Base-by-base conservation (phyloP, 257 asterid genomes). In the Perilla frutescens region DNA sequence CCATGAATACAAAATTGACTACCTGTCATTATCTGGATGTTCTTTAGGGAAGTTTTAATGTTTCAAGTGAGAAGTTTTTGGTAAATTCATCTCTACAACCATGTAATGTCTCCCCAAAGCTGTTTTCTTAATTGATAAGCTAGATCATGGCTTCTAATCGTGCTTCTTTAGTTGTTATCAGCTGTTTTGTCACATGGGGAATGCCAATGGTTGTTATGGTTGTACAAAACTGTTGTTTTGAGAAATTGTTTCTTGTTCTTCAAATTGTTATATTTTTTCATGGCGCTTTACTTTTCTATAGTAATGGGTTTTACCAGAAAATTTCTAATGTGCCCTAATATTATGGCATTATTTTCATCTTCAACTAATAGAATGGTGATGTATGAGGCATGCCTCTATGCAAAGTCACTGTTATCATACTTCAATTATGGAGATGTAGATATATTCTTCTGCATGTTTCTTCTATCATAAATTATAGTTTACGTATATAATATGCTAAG, bases 121-220 rank as follows among this genome's bases (percentile, higher is more conserved):
- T 66, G 14, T 36, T 72, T 48, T 36, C 40, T 60, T 8, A 15
- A 34, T 65, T 62, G 37, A 44, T 54, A 34, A 45, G 45, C 67
- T 66, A 47, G 75, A 49, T 55, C 9, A 49, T 76, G 44, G 31
- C 48, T 76, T 43, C 50, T 49, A 31, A 58, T 56, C 14, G 41
- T 34, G 49, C 10, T 64, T 50, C 55, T 51, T 14, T 70, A 44
- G 34, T 12, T 72, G 34, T 36, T 59, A 48, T 59, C 47, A 48
- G 44, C 62, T 43, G 34, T 53, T 62, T 36, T 72, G 11, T 20
- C 15, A 39, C 5, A 41, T 50, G 62, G 70, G 71, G 5, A 56
- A 14, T 58, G 62, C 11, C 37, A 31, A 4, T 49, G 14, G 48
- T 43, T 31, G 26, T 54, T 68, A 9, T 69, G 65, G 34, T 54